Evolutionary conservation across 1,284 basidiomycete species (phyloP).

Genomic region (Sutorius eximius): DNA sequence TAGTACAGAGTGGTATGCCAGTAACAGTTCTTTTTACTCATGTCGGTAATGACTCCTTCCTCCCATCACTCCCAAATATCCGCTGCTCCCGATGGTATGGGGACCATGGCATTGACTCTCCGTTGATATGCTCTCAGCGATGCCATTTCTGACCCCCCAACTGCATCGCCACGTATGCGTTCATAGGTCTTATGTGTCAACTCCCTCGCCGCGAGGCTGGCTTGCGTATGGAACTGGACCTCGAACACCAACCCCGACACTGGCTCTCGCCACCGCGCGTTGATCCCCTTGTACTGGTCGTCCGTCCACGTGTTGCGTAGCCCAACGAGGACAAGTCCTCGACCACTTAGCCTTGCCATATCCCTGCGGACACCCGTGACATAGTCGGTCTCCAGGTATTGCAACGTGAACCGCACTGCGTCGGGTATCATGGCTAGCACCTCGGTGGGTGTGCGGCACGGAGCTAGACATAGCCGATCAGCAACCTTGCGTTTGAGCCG

Average conservation of each 20-base stretch:
- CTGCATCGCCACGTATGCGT: neutral
- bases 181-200: neutral
- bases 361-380: neutral
- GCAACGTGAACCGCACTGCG: neutral
- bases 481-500: neutral
- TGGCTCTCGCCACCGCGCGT: neutral
- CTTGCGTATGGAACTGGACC: neutral
- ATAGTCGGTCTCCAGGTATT: neutral
- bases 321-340: neutral
- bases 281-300: neutral
- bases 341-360: neutral
- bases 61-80: neutral
- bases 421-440: neutral
- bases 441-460: neutral
- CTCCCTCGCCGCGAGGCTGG: neutral
- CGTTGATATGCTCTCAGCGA: neutral
- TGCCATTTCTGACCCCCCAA: neutral
- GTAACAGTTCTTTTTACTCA: neutral
- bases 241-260: neutral
- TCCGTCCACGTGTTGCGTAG: neutral
- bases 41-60: neutral
- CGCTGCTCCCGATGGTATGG: neutral
- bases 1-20: neutral
- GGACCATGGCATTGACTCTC: neutral
- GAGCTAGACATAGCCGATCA: neutral